Conservation (phyloP, 306 rosid species). For the Citrullus amarus region DNA sequence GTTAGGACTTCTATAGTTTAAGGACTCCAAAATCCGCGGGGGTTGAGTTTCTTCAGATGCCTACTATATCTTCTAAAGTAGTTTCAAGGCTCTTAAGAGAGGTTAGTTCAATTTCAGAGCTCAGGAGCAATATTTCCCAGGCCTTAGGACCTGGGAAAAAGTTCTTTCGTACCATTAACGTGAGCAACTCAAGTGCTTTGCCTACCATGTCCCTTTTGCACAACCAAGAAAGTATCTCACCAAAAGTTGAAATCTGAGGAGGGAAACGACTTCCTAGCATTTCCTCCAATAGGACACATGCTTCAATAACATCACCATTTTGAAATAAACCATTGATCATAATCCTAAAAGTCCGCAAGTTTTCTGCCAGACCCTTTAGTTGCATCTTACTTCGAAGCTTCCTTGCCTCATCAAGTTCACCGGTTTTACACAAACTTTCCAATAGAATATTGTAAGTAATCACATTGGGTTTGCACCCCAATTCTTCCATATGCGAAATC, state of each 20-base stretch:
- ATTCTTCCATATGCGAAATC: constrained; percentile 43
- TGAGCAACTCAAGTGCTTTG: constrained; percentile 39
- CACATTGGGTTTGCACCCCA: constrained; percentile 59
- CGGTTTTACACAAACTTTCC: constrained; percentile 29
- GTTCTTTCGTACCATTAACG: constrained; percentile 25
- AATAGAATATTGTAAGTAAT: constrained; percentile 56
- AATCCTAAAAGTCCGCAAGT: constrained; percentile 43
- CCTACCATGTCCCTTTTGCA: constrained; percentile 37
- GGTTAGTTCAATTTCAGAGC: constrained; percentile 18
- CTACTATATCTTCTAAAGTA: constrained; percentile 29
- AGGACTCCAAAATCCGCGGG: background rate
- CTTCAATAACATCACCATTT: constrained; percentile 41
- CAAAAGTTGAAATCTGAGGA: constrained; percentile 38
- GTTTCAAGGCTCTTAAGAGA: constrained; percentile 14
- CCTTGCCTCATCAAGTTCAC: constrained; percentile 28
- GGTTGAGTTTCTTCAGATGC: constrained; percentile 9
- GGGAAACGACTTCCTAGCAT: constrained; percentile 38
- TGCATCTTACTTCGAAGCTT: constrained; percentile 42
- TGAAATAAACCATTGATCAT: constrained; percentile 46
- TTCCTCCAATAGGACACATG: constrained; percentile 44
- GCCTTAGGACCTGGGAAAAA: constrained; percentile 37
- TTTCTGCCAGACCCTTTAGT: constrained; percentile 37
- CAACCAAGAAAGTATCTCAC: constrained; percentile 38
- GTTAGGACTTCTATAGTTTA: background rate
- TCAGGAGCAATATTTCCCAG: constrained; percentile 49